These are phyloP conservation scores for Fusarium lateritium DNA, from an alignment of 2,329 filamentous ascomycete species.

Conservation along the genomic window DNA sequence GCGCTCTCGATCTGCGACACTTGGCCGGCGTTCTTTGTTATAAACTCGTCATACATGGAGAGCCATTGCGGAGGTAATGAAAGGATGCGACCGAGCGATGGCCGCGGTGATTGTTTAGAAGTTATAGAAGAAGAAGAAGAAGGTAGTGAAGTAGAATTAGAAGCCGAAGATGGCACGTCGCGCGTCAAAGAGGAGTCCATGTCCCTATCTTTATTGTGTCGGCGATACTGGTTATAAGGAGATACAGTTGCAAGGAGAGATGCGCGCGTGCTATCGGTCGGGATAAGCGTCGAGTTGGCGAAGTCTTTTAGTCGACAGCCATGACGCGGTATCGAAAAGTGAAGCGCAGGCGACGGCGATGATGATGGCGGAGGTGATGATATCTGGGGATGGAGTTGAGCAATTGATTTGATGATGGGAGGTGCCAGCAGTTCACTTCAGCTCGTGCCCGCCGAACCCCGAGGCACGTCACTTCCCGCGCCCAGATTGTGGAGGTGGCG, in stretches of 20 bases:
- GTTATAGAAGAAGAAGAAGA: slow-evolving; percentile 21
- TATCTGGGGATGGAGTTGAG: slow-evolving; percentile 23
- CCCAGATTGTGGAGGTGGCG: slow-evolving; percentile 41
- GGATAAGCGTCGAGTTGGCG: slow-evolving; percentile 12
- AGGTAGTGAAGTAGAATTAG: slow-evolving; percentile 31
- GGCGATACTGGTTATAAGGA: slow-evolving; percentile 16
- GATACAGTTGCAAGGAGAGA: slow-evolving; percentile 30
- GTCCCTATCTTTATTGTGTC: slow-evolving; percentile 16
- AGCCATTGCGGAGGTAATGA: slow-evolving; percentile 76
- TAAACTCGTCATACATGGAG: slow-evolving; percentile 86
- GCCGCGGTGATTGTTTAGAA: slow-evolving; percentile 36
- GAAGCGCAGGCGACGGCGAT: slow-evolving; percentile 8
- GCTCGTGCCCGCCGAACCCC: slow-evolving; percentile 33
- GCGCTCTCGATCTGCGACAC: slow-evolving; percentile 97
- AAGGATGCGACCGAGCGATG: slow-evolving; percentile 59
- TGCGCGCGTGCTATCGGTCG: slow-evolving; percentile 31
- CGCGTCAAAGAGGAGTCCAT: slow-evolving; percentile 45
- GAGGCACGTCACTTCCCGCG: slow-evolving; percentile 46
- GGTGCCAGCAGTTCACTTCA: slow-evolving; percentile 18
- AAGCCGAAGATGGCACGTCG: slow-evolving; percentile 38
- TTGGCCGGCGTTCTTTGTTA: slow-evolving; percentile 93
- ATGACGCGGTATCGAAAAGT: slow-evolving; percentile 31
- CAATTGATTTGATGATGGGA: slow-evolving; percentile 17
- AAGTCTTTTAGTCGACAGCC: slow-evolving; percentile 32
- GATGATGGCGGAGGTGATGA: slow-evolving; percentile 31